Conservation (phyloP, 768 basidiomycete species). For the Galerina sulciceps region DNA sequence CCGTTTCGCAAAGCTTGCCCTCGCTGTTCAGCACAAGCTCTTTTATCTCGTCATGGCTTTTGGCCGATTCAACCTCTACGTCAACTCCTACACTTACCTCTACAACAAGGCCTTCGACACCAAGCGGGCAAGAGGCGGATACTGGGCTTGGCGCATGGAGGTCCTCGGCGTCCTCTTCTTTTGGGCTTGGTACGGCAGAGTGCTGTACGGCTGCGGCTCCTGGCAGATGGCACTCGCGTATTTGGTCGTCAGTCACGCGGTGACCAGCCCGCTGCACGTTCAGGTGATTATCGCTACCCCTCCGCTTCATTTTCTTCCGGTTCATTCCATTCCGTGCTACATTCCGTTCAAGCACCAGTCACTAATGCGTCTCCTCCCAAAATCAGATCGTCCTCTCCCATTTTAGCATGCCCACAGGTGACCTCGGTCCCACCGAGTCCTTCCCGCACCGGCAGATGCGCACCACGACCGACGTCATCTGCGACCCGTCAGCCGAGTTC, state of each 20-base stretch:
- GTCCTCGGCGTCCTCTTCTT: slow-evolving; percentile 77
- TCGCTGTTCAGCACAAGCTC: slow-evolving; percentile 86
- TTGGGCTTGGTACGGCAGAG: slow-evolving; percentile 83
- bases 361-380: not conserved
- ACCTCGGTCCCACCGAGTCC: slow-evolving; percentile 88
- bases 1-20: slow-evolving; percentile 60
- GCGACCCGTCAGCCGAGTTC: slow-evolving; percentile 81
- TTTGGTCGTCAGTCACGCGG: slow-evolving; percentile 82
- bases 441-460: slow-evolving; percentile 94
- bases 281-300: slow-evolving; percentile 54
- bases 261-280: slow-evolving; percentile 90
- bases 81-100: slow-evolving; percentile 80
- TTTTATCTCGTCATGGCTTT: slow-evolving; percentile 92
- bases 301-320: no score
- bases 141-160: slow-evolving; percentile 83
- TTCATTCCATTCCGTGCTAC: not conserved
- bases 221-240: slow-evolving; percentile 75
- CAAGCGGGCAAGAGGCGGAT: slow-evolving; percentile 65
- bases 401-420: slow-evolving; percentile 92
- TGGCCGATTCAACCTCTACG: slow-evolving; percentile 95
- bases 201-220: slow-evolving; percentile 72
- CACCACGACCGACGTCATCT: slow-evolving; percentile 96
- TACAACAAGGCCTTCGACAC: slow-evolving; percentile 67
- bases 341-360: not conserved
- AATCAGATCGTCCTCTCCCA: slow-evolving; percentile 92